Percentiles rank a stretch among this genome's conserved stretches.
These are phyloP conservation scores for Plantago elongata DNA, from an alignment of 257 asterid genomes.

Conservation along the genomic window DNA sequence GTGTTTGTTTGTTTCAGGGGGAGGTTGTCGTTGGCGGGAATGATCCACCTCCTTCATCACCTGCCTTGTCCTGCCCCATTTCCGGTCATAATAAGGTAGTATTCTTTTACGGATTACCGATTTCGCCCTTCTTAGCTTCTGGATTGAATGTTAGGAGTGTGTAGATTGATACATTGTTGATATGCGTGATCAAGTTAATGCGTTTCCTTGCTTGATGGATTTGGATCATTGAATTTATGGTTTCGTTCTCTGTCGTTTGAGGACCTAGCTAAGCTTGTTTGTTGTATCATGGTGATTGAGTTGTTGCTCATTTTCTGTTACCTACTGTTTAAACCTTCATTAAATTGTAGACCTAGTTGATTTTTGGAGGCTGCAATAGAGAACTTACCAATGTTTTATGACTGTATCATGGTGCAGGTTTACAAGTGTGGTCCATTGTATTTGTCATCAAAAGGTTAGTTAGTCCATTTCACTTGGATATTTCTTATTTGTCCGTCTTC, in stretches of 20 bases:
- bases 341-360: background rate
- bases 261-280: background rate
- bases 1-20: conserved; percentile 48
- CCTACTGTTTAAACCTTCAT: background rate
- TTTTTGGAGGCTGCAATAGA: background rate
- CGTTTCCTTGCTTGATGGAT: background rate
- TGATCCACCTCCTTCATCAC: conserved; percentile 53
- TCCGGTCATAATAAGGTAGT: conserved; percentile 76
- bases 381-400: conserved; percentile 16
- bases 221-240: conserved; percentile 5
- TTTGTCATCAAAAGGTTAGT: conserved; percentile 89
- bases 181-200: background rate
- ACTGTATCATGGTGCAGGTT: conserved; percentile 57
- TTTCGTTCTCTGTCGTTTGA: too few relatives aligned
- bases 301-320: background rate
- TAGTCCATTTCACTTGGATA: conserved; percentile 21
- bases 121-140: too few relatives aligned
- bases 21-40: conserved; percentile 40
- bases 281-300: background rate
- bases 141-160: background rate
- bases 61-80: conserved; percentile 37
- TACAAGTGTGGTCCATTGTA: conserved; percentile 89
- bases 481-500: background rate
- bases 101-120: background rate
- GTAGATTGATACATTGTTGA: background rate